Base-by-base conservation (phyloP, 768 basidiomycete genomes). In the Hericium rajendrae region DNA sequence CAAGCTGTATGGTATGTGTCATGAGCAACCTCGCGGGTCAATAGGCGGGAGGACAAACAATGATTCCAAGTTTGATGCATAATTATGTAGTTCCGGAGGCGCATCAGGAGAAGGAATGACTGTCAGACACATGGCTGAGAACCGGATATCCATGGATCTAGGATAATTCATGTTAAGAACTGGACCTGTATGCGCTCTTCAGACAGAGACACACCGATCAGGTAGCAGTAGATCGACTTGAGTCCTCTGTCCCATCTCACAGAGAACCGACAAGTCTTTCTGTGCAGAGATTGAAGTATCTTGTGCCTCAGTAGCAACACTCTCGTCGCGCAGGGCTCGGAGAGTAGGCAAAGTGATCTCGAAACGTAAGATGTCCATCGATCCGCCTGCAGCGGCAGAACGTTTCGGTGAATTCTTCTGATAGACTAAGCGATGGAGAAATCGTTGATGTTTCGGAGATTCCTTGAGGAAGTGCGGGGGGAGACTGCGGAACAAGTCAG, bases 131-230 rank as follows among this genome's bases (percentile, higher is more conserved):
- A 73, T 71, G 22, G 74, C 64, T 28, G 75, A 71, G 54, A 87
- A 70, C 32, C 75, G 81, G 38, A 85, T 63, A 64, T 87, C 85
- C 73, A 83, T 63, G 22, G 32, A 38, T 13, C 62, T 61, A 53
- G 8, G 20, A 43, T 10, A 32, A 32, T 32, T 8, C 32, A 32
- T 6, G 32, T 32, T 32, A 32, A 32, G 32, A 32, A 32, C 32
- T 32, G 32, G 32, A 32, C 32, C 9, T 32, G 9, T 8, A 32
- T 32, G 32, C 26, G 26, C n/a, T 24, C n/a, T 38, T 13, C 18
- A 46, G 24, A 16, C 3, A 32, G 38, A 28, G 24, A 28, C 57
- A 18, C 54, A 62, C 62, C 62, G 56, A 46, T 62, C 57, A 39
- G 60, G 60, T 51, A 61, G 49, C 16, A 62, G 3, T 15, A 62